Percentiles rank a stretch among this genome's conserved stretches.
These are phyloP conservation scores for Artemisia tridentata DNA, from an alignment of 129 eudicot genomes.

Conservation along the genomic window DNA sequence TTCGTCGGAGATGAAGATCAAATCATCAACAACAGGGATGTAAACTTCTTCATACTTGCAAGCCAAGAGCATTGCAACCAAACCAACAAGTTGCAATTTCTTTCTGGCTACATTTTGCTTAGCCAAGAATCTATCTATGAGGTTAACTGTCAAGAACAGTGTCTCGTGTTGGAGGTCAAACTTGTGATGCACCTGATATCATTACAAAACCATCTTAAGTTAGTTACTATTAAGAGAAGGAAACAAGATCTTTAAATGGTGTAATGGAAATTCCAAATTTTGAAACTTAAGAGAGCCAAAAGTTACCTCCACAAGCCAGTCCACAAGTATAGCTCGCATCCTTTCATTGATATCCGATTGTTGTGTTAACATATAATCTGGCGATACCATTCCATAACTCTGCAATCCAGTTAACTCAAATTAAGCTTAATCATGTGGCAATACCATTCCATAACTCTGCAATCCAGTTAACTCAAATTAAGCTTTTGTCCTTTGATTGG, in stretches of 20 bases:
- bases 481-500: too few relatives aligned
- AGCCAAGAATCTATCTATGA: conserved; percentile 77
- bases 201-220: conserved; percentile 10
- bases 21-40: too few relatives aligned
- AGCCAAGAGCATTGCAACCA: too few relatives aligned
- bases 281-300: neutral
- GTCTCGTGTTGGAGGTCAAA: conserved; percentile 87
- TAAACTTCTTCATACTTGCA: too few relatives aligned
- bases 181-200: conserved; percentile 79
- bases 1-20: too few relatives aligned
- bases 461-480: too few relatives aligned
- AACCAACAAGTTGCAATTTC: too few relatives aligned
- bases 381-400: conserved; percentile 63
- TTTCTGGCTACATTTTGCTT: too few relatives aligned
- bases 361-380: conserved; percentile 60
- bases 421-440: conserved; percentile 10
- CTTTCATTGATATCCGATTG: conserved; percentile 77
- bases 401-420: conserved; percentile 23
- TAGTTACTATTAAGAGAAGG: neutral
- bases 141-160: conserved; percentile 72
- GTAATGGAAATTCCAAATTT: neutral
- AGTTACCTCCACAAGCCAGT: conserved; percentile 90
- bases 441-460: too few relatives aligned
- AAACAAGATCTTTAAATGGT: neutral
- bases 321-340: conserved; percentile 87